Conservation (phyloP, 176 grass and related monocot genomes). For the Triticum turgidum region DNA sequence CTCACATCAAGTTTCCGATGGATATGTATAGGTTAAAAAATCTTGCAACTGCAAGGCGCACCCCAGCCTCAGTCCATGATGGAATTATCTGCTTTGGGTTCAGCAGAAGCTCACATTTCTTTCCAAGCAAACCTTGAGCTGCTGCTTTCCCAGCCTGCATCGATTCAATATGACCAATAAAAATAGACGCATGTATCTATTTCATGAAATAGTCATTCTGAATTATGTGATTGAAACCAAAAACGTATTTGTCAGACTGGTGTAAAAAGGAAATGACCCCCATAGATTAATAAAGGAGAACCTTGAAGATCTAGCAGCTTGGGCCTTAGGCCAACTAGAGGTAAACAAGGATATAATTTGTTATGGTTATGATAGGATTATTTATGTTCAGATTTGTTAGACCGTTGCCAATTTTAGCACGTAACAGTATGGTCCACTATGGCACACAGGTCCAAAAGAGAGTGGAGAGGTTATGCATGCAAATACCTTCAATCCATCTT, state of each 20-base stretch:
- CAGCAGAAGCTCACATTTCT: not conserved
- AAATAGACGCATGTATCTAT: not conserved
- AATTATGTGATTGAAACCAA: not conserved
- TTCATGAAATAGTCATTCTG: not conserved
- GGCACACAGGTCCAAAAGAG: not conserved
- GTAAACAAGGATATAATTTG: too few species aligned
- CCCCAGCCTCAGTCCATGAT: not conserved
- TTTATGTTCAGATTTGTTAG: not conserved
- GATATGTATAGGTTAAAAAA: not conserved
- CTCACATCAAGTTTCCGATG: conserved; percentile 1
- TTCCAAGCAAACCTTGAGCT: conserved; percentile 10
- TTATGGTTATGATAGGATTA: too few species aligned
- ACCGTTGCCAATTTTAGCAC: not conserved
- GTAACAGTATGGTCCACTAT: not conserved
- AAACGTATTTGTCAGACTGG: not conserved
- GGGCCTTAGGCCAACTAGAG: too few species aligned
- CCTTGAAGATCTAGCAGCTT: too few species aligned
- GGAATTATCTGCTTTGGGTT: not conserved
- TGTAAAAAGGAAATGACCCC: not conserved
- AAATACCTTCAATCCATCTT: conserved; percentile 9
- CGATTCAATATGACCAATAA: not conserved
- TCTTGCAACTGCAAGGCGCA: not conserved
- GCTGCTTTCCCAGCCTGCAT: not conserved
- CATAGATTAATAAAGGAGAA: not conserved
- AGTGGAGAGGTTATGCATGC: not conserved